Conservation (phyloP, 495 filamentous ascomycete species). For the Aspergillus sclerotiicarbonarius region DNA sequence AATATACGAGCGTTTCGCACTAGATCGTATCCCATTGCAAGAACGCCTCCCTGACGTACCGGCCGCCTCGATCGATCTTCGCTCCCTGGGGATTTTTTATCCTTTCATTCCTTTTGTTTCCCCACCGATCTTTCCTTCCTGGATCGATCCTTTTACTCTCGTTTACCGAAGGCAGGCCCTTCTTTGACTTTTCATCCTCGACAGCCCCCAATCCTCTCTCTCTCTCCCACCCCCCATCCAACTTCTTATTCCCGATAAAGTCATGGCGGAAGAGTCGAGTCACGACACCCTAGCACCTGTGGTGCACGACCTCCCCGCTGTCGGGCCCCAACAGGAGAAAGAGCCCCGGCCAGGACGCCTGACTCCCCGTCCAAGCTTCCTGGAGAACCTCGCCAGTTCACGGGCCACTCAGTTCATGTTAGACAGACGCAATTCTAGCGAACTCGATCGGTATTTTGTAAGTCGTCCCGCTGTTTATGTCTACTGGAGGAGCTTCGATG, state of each 20-base stretch:
- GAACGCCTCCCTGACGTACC: background rate
- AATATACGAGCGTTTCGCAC: background rate
- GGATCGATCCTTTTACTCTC: background rate
- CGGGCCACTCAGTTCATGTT: conserved; percentile 39
- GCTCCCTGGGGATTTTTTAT: background rate
- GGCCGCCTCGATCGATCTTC: background rate
- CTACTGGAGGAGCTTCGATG: background rate
- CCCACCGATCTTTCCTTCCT: background rate
- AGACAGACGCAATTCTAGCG: conserved; percentile 31
- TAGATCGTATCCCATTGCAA: background rate
- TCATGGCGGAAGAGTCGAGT: background rate
- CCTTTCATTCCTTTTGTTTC: background rate
- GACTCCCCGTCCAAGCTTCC: conserved; percentile 39
- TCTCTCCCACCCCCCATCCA: background rate
- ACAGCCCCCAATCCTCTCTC: background rate
- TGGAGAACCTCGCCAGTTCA: conserved; percentile 36
- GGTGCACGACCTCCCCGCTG: background rate
- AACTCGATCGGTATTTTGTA: conserved; percentile 49
- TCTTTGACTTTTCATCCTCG: background rate
- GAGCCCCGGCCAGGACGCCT: conserved; percentile 23
- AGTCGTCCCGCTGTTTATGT: conserved; percentile 11
- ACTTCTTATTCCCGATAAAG: background rate
- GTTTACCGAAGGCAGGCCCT: conserved; percentile 4
- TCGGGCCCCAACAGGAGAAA: conserved; percentile 22
- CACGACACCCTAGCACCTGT: background rate